Evolutionary conservation across 192 early-diverging fungal genomes (phyloP).

Genomic region (Radiomyces spectabilis): DNA sequence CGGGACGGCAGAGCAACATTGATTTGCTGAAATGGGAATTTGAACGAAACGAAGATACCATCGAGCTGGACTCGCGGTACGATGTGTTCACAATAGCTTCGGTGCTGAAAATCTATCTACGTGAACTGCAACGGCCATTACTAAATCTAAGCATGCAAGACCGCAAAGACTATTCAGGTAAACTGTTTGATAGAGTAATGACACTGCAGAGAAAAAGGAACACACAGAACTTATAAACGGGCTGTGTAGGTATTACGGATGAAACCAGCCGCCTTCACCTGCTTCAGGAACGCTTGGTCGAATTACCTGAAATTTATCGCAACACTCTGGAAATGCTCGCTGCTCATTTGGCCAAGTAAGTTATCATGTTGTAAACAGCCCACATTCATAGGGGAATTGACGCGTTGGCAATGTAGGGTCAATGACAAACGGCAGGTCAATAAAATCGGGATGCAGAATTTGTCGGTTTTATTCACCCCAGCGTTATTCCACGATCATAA

Average conservation of each 20-base stretch:
- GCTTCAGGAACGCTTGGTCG: neutral
- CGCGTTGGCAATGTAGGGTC: conserved; percentile 26
- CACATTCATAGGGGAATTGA: too few relatives aligned
- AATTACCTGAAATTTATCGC: neutral
- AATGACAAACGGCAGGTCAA: conserved; percentile 39
- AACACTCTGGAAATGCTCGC: conserved; percentile 49
- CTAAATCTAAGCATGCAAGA: conserved; percentile 47
- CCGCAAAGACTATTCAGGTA: conserved; percentile 39
- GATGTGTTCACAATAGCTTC: conserved; percentile 45
- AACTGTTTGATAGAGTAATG: conserved; percentile 1
- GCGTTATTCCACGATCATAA: conserved; percentile 57
- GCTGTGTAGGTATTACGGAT: too few relatives aligned
- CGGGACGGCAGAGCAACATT: conserved; percentile 23
- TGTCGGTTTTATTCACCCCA: conserved; percentile 55
- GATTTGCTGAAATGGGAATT: conserved; percentile 24
- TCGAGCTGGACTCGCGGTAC: conserved; percentile 9
- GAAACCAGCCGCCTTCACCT: too few relatives aligned
- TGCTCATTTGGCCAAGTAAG: conserved; percentile 47
- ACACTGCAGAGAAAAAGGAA: too few relatives aligned
- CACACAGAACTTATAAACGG: too few relatives aligned
- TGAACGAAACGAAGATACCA: conserved; percentile 24
- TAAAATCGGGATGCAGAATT: conserved; percentile 58
- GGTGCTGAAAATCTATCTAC: conserved; percentile 57
- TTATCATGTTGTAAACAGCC: too few relatives aligned
- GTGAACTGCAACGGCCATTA: conserved; percentile 56